Conservation (phyloP, 352 stramenopile genomes). For the Phytophthora syringae region DNA sequence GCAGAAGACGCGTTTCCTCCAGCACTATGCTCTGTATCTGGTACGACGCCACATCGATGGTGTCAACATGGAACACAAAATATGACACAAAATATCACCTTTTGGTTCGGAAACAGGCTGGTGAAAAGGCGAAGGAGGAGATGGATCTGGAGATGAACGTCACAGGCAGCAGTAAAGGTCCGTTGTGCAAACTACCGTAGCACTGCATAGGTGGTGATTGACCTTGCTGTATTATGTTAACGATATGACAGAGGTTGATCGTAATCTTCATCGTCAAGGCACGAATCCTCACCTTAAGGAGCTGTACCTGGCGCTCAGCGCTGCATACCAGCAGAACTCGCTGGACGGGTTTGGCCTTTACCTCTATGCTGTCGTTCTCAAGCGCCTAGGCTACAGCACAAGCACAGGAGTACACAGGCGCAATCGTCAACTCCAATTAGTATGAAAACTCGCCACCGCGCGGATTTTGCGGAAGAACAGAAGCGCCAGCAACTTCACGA, state of each 20-base stretch:
- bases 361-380: conserved; percentile 80
- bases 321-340: conserved; percentile 50
- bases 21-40: conserved; percentile 79
- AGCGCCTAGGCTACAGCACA: conserved; percentile 68
- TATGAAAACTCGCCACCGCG: conserved; percentile 40
- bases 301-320: conserved; percentile 61
- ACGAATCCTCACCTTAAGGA: conserved; percentile 79
- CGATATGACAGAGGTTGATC: conserved; percentile 39
- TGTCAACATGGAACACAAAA: no score
- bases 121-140: conserved; percentile 85
- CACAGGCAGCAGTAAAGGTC: conserved; percentile 51
- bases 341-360: conserved; percentile 85
- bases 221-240: no score
- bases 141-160: conserved; percentile 78
- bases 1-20: conserved; percentile 71
- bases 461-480: conserved; percentile 46
- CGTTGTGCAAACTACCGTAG: not conserved
- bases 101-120: conserved; percentile 42
- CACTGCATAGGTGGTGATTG: not conserved
- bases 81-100: no score
- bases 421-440: conserved; percentile 46
- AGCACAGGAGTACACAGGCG: conserved; percentile 50
- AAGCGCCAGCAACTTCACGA: conserved; percentile 43
- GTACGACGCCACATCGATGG: no score
- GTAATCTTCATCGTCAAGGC: conserved; percentile 47